These are phyloP conservation scores for Neurospora sp. DNA, from an alignment of 495 filamentous ascomycete genomes.

Conservation along the genomic window DNA sequence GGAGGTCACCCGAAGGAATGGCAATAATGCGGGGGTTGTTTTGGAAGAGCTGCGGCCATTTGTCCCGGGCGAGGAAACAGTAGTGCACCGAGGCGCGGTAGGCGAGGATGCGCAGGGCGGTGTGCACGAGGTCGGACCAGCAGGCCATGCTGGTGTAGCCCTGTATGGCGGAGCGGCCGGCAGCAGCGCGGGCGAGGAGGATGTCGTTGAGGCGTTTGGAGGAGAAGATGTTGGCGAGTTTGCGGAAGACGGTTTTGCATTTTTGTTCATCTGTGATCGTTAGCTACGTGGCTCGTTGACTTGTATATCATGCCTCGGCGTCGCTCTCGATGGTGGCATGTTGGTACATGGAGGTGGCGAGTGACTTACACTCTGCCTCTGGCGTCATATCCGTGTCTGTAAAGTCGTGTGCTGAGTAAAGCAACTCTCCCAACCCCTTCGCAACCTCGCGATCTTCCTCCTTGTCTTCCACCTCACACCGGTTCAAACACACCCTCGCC, in stretches of 20 bases:
- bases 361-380: neutral
- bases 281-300: too few relatives aligned
- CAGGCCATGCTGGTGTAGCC: neutral
- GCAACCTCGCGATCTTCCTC: neutral
- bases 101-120: constrained; percentile 1
- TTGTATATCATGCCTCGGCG: too few relatives aligned
- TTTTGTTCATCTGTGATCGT: neutral
- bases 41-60: constrained; percentile 6
- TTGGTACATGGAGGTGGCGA: too few relatives aligned
- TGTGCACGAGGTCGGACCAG: constrained; percentile 6
- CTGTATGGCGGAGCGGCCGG: neutral
- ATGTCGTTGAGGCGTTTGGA: neutral
- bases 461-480: neutral
- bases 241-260: neutral
- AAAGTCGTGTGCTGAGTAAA: neutral
- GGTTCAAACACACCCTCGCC: fast-evolving
- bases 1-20: neutral
- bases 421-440: neutral
- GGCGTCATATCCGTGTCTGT: neutral
- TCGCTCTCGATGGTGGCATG: too few relatives aligned
- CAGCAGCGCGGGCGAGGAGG: neutral
- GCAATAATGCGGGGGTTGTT: neutral
- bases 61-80: constrained; percentile 1
- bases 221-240: neutral
- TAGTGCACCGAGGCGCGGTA: constrained; percentile 6